Base-by-base conservation (phyloP, 805 yeast species). In the Tanozyma kutaoensis region DNA sequence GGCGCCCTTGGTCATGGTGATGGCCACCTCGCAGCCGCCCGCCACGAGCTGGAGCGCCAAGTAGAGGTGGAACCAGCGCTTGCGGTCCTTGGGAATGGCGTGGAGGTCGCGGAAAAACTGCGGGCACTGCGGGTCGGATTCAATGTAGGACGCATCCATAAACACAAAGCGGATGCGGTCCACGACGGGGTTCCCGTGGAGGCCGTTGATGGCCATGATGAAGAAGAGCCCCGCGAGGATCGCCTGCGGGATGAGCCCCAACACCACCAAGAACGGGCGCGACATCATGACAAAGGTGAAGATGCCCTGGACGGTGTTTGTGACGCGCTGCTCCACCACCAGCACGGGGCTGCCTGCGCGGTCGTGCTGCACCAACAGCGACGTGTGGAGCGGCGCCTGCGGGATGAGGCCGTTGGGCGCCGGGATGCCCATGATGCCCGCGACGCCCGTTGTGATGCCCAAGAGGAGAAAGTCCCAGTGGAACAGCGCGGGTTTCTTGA, bases 321-420 rank as follows among this genome's bases (percentile, higher is more conserved):
- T 76, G 27, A 85, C 59, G 24, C 98, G 52, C 47, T 88, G 98
- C 45, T 88, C 98, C 4, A 91, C 93, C 8, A 86, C 85, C 3
- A 68, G 51, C 2, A 57, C 44, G 2, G 69, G 58, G 27, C 42
- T 32, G 1, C 62, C 63, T 4, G 49, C 35, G 33, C 46, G 46
- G 27, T 65, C 63, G 35, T 63, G 62, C 10, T 79, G 72, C 23
- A 82, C 66, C 17, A 88, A 52, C 0, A 95, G 71, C 23, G 66
- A 69, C 0, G 97, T 85, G 41, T 88, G 98, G 20, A 91, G 46
- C 2, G 97, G 97, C 1, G 98, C 97, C 49, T 88, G 98, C 1
- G 98, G 98, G 24, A 88, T 88, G 18, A 88, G 59, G 0, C 98
- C 98, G 51, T 91, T 91, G 0, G 97, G 97, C 2, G 96, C 85